A percentile compares a stretch with the other conserved stretches of the same genome.
Conservation (phyloP, 768 basidiomycete genomes). For the Boletus tomentosulus region DNA sequence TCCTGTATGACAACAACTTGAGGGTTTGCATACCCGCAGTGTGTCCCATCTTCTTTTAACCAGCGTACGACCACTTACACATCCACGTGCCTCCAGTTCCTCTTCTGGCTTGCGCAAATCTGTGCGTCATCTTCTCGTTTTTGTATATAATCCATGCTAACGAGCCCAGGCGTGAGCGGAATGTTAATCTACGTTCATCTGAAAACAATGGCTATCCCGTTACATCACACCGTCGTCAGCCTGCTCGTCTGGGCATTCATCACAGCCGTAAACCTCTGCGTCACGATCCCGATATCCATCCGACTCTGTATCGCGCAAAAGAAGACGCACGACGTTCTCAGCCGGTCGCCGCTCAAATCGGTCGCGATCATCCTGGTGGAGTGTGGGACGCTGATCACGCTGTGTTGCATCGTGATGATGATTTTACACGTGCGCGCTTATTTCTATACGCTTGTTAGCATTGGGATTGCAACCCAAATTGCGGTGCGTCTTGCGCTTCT, state of each 20-base stretch:
- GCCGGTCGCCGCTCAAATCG: conserved; percentile 9
- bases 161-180: conserved; percentile 7
- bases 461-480: conserved; percentile 15
- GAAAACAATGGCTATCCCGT: background rate
- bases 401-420: conserved; percentile 5
- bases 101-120: conserved; percentile 19
- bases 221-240: background rate
- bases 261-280: conserved; percentile 11
- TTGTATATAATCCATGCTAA: background rate
- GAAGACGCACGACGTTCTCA: background rate
- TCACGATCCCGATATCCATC: conserved; percentile 13
- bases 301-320: conserved; percentile 13
- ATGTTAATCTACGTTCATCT: background rate
- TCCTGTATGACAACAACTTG: conserved; percentile 12
- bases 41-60: background rate
- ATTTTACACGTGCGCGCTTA: conserved; percentile 4
- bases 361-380: conserved; percentile 17
- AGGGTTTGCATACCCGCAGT: conserved; percentile 19
- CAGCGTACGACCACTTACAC: background rate
- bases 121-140: conserved; percentile 6
- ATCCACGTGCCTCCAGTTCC: background rate
- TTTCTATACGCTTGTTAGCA: background rate
- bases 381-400: conserved; percentile 13
- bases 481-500: conserved; percentile 8
- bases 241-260: conserved; percentile 13